These are phyloP conservation scores for Adansonia grandidieri DNA, from an alignment of 441 rosid species.

Conservation along the genomic window DNA sequence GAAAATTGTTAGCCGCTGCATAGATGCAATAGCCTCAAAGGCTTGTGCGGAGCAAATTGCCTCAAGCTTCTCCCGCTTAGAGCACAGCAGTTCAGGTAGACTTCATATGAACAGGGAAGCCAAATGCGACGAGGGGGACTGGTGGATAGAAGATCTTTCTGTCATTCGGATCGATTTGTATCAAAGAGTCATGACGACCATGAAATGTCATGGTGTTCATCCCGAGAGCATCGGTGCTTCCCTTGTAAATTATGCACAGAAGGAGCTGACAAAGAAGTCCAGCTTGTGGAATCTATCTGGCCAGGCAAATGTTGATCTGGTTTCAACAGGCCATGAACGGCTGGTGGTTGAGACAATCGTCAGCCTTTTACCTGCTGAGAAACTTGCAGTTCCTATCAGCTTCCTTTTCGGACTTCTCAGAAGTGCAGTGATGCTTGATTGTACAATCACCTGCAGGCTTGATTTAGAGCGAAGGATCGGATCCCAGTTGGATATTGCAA, in stretches of 20 bases:
- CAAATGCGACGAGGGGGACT: slow-evolving; percentile 73
- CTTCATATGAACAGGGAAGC: slow-evolving; percentile 87
- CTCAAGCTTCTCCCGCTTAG: slow-evolving; percentile 91
- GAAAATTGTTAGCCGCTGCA: slow-evolving; percentile 73
- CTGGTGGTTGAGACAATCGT: slow-evolving; percentile 82
- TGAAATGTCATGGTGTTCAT: slow-evolving; percentile 93
- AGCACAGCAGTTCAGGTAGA: slow-evolving; percentile 96
- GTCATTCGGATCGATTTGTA: slow-evolving; percentile 79
- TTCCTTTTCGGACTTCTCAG: slow-evolving; percentile 85
- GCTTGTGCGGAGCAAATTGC: slow-evolving; percentile 92
- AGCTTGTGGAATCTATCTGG: slow-evolving; percentile 61
- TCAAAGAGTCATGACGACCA: slow-evolving; percentile 77
- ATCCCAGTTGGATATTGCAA: slow-evolving; percentile 85
- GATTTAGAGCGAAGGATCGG: slow-evolving; percentile 94
- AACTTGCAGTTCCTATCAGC: slow-evolving; percentile 80
- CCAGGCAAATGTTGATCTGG: slow-evolving; percentile 53
- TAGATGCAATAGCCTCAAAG: slow-evolving; percentile 90
- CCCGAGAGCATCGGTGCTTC: slow-evolving; percentile 95
- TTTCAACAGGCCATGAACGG: slow-evolving; percentile 59
- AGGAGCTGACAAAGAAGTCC: slow-evolving; percentile 79
- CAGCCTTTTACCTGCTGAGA: slow-evolving; percentile 81
- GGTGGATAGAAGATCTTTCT: slow-evolving; percentile 96
- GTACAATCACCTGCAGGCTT: slow-evolving; percentile 71
- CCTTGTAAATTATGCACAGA: slow-evolving; percentile 81
- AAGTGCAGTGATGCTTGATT: slow-evolving; percentile 86